Evolutionary conservation across 2,329 filamentous ascomycete species (phyloP).

Genomic region (Cadophora gregata): DNA sequence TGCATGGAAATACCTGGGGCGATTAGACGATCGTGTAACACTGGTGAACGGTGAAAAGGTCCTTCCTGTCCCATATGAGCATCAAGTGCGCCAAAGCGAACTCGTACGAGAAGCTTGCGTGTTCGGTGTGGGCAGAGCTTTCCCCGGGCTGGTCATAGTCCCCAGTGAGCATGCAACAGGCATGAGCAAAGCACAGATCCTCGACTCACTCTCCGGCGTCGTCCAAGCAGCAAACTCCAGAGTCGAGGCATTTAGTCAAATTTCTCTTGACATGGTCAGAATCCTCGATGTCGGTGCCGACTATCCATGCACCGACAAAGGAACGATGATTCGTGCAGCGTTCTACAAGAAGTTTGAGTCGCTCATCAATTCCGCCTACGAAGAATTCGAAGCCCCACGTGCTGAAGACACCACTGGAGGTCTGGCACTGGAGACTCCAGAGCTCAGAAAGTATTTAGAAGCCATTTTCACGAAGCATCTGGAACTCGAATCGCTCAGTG

Average conservation of each 20-base stretch:
- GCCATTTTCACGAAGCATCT: conserved; percentile 20
- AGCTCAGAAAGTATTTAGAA: neutral
- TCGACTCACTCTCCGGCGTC: conserved; percentile 56
- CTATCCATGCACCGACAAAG: conserved; percentile 59
- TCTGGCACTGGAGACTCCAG: conserved; percentile 6
- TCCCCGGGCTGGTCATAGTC: conserved; percentile 62
- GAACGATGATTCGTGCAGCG: conserved; percentile 57
- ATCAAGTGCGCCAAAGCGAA: conserved; percentile 57
- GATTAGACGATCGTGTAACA: conserved; percentile 53
- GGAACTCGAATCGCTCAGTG: conserved; percentile 21
- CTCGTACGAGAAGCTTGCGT: conserved; percentile 62
- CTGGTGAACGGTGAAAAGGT: conserved; percentile 57
- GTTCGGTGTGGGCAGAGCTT: conserved; percentile 59
- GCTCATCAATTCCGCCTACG: conserved; percentile 51
- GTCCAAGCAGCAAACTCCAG: conserved; percentile 57
- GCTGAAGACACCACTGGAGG: neutral
- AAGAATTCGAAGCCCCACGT: conserved; percentile 24
- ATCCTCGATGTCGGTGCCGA: conserved; percentile 51
- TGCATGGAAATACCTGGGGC: conserved; percentile 53
- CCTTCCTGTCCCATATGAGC: conserved; percentile 55
- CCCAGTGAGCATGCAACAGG: conserved; percentile 50
- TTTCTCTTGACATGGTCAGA: conserved; percentile 58
- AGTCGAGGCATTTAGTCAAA: conserved; percentile 58
- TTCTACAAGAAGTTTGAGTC: conserved; percentile 53
- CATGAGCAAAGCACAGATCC: conserved; percentile 51